A percentile compares a stretch with the other conserved stretches of the same genome.
Evolutionary conservation across 768 basidiomycete species (phyloP).

Genomic region (Atractiella rhizophila): DNA sequence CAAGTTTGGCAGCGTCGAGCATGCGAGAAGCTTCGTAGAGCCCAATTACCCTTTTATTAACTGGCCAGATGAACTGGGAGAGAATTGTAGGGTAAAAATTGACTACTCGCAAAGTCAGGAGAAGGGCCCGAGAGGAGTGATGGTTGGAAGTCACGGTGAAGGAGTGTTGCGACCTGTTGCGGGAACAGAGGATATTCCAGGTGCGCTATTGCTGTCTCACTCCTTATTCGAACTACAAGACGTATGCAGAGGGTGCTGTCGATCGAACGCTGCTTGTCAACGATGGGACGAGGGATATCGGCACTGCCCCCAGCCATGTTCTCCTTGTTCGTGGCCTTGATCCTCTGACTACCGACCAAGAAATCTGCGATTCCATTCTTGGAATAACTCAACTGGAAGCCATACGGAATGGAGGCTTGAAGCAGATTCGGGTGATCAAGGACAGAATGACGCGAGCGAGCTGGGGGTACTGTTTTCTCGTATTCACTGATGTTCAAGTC

Average conservation of each 20-base stretch:
- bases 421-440: constrained; percentile 62
- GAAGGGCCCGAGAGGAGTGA: no score
- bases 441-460: constrained; percentile 66
- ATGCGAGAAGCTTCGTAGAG: constrained; percentile 72
- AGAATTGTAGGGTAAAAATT: constrained; percentile 2
- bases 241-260: no score
- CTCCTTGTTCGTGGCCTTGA: constrained; percentile 78
- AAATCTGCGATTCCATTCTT: constrained; percentile 53
- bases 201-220: background rate
- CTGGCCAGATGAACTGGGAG: constrained; percentile 20
- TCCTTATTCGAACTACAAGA: background rate
- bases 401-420: constrained; percentile 39
- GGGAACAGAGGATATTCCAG: constrained; percentile 2
- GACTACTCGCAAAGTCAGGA: constrained; percentile 6
- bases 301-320: constrained; percentile 40
- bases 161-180: no score
- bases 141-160: constrained; percentile 27
- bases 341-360: constrained; percentile 59
- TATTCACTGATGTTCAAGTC: constrained; percentile 65
- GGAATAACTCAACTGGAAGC: constrained; percentile 27
- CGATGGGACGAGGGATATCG: constrained; percentile 90
- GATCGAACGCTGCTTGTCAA: constrained; percentile 41
- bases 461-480: constrained; percentile 84
- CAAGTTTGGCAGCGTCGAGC: constrained; percentile 61
- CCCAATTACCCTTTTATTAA: constrained; percentile 72